These are phyloP conservation scores for Plasmodium adleri DNA, from an alignment of 169 alveolate genomes.

Conservation along the genomic window DNA sequence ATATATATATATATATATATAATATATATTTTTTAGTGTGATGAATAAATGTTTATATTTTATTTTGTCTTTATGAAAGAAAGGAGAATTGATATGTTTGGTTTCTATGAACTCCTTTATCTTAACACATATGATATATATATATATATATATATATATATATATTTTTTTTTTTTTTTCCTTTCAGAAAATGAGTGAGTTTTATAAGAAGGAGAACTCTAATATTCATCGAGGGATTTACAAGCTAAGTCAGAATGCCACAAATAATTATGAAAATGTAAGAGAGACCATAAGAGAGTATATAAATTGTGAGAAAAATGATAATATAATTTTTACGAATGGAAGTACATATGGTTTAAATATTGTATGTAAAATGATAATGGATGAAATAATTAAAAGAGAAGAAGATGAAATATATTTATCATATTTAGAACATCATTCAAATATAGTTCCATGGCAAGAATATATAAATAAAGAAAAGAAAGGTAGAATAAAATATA, in stretches of 20 bases:
- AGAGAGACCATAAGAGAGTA: constrained; percentile 50
- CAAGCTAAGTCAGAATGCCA: constrained; percentile 45
- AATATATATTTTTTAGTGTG: no score
- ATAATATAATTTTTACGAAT: constrained; percentile 81
- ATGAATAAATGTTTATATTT: no score
- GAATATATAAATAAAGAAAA: constrained; percentile 38
- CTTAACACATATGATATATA: no score
- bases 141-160: no score
- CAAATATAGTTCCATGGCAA: constrained; percentile 87
- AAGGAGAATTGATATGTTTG: no score
- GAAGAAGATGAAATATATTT: constrained; percentile 79
- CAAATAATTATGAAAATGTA: constrained; percentile 76
- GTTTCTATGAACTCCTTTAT: no score
- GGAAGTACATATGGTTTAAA: constrained; percentile 85
- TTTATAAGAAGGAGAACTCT: constrained; percentile 67
- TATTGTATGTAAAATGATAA: constrained; percentile 77
- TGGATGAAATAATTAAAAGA: constrained; percentile 50
- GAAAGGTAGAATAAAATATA: constrained; percentile 71
- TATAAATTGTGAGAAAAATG: constrained; percentile 76
- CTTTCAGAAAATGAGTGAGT: constrained; percentile 40
- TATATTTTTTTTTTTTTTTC: constrained; percentile 37
- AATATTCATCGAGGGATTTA: constrained; percentile 53
- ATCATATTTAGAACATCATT: constrained; percentile 81
- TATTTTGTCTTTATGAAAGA: no score
- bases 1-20: no score